These are phyloP conservation scores for Limonomyces culmigenus DNA, from an alignment of 1,284 basidiomycete genomes.

Conservation along the genomic window DNA sequence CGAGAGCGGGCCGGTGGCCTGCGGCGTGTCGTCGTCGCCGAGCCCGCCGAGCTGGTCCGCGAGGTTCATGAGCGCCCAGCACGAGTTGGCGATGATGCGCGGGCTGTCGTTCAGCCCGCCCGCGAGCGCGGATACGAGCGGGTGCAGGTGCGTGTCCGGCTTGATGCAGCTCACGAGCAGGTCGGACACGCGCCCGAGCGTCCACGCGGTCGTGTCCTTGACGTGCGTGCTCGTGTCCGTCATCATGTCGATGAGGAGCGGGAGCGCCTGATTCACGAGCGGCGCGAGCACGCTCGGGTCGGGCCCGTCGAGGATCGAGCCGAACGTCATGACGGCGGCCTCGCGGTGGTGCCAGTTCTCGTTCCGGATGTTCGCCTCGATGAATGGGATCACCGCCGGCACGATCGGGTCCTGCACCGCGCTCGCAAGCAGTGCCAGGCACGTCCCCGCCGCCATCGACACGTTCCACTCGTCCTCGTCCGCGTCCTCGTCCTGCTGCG, in stretches of 20 bases:
- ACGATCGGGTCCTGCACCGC: conserved; percentile 89
- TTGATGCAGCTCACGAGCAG: conserved; percentile 79
- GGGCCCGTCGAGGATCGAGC: conserved; percentile 93
- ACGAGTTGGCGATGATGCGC: conserved; percentile 86
- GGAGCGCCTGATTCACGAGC: conserved; percentile 88
- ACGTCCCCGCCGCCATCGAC: conserved; percentile 95
- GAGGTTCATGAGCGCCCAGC: conserved; percentile 94
- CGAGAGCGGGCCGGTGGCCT: conserved; percentile 50
- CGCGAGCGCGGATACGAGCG: conserved; percentile 74
- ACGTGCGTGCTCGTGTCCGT: conserved; percentile 74
- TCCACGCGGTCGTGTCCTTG: conserved; percentile 97
- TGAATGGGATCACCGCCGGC: conserved; percentile 89
- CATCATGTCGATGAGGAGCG: conserved; percentile 94
- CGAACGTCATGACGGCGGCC: conserved; percentile 96
- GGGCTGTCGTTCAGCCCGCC: conserved; percentile 69
- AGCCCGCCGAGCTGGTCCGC: conserved; percentile 64
- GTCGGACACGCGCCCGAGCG: conserved; percentile 90
- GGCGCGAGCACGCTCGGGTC: conserved; percentile 77
- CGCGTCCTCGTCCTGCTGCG: conserved; percentile 90
- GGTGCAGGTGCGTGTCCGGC: conserved; percentile 76
- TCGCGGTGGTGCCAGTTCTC: conserved; percentile 92
- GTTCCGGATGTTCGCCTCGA: conserved; percentile 88
- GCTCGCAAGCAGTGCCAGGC: conserved; percentile 76
- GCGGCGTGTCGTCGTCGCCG: conserved; percentile 36
- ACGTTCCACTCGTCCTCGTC: conserved; percentile 99